Evolutionary conservation across 768 basidiomycete species (phyloP).

Genomic region (Pleurotus tuoliensis): DNA sequence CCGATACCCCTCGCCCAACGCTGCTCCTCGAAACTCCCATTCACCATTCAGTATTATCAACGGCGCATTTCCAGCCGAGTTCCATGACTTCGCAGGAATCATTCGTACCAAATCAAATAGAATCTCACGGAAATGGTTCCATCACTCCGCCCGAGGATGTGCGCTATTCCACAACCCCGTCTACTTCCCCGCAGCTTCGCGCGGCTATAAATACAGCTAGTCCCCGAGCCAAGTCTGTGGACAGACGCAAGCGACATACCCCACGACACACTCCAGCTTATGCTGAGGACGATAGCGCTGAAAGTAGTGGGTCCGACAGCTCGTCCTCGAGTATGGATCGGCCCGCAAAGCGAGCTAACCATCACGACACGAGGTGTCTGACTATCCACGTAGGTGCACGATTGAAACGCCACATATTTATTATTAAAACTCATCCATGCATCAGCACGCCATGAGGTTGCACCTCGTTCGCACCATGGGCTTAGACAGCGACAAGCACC

Average conservation of each 20-base stretch:
- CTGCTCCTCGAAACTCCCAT: not conserved
- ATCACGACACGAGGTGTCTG: conserved; percentile 61
- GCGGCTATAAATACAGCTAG: conserved; percentile 8
- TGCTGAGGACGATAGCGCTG: conserved; percentile 35
- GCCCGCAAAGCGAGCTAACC: conserved; percentile 45
- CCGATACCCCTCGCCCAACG: not conserved
- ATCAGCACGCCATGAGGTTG: conserved; percentile 65
- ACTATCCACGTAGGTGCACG: conserved; percentile 56
- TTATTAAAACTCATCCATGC: not conserved
- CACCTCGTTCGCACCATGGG: conserved; percentile 63
- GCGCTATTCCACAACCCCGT: conserved; percentile 21
- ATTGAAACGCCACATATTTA: not conserved
- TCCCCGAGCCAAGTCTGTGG: conserved; percentile 6
- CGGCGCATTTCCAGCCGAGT: not conserved
- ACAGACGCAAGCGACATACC: conserved; percentile 23
- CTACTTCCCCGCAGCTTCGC: conserved; percentile 26
- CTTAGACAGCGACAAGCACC: conserved; percentile 46
- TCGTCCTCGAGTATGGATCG: conserved; percentile 26
- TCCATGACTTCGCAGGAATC: not conserved
- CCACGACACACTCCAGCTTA: conserved; percentile 25
- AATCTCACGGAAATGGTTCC: not conserved
- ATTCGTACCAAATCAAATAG: not conserved
- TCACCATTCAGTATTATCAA: not conserved
- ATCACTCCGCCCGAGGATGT: not conserved
- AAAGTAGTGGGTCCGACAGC: conserved; percentile 30